Percentiles rank a stretch among this genome's conserved stretches.
These are phyloP conservation scores for Hanseniaspora singularis DNA, from an alignment of 805 yeast genomes.

Conservation along the genomic window DNA sequence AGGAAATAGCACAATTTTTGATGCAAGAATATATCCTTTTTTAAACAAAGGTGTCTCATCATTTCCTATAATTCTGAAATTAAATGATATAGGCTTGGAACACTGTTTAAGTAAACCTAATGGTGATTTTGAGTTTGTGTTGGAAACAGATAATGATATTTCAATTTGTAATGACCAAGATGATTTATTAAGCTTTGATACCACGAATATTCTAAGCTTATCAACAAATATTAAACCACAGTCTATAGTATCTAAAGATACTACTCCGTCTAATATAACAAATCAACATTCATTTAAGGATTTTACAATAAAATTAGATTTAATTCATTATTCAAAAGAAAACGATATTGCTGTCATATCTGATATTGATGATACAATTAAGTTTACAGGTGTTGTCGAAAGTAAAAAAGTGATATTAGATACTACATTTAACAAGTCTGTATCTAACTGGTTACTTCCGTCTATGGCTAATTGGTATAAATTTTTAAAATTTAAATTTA, in stretches of 20 bases:
- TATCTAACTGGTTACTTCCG: slow-evolving; percentile 56
- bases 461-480: slow-evolving; percentile 65
- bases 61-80: slow-evolving; percentile 45
- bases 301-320: slow-evolving; percentile 17
- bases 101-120: slow-evolving; percentile 41
- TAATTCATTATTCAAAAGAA: slow-evolving; percentile 18
- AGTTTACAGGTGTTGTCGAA: slow-evolving; percentile 79
- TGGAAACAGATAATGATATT: slow-evolving; percentile 52
- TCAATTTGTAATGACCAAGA: slow-evolving; percentile 40
- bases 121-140: slow-evolving; percentile 51
- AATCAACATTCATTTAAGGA: slow-evolving; percentile 1
- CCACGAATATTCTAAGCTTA: slow-evolving; percentile 37
- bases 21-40: slow-evolving; percentile 57
- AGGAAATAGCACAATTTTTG: slow-evolving; percentile 32
- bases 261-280: neutral
- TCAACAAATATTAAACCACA: slow-evolving; percentile 35
- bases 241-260: neutral
- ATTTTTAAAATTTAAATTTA: slow-evolving; percentile 32
- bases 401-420: slow-evolving; percentile 74
- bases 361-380: slow-evolving; percentile 91
- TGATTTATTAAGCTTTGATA: slow-evolving; percentile 32
- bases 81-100: slow-evolving; percentile 31
- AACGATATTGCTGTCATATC: slow-evolving; percentile 63
- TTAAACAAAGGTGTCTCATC: slow-evolving; percentile 54
- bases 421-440: slow-evolving; percentile 60